Evolutionary conservation across 2,329 filamentous ascomycete species (phyloP).

Genomic region (Hypomyces rosellus): DNA sequence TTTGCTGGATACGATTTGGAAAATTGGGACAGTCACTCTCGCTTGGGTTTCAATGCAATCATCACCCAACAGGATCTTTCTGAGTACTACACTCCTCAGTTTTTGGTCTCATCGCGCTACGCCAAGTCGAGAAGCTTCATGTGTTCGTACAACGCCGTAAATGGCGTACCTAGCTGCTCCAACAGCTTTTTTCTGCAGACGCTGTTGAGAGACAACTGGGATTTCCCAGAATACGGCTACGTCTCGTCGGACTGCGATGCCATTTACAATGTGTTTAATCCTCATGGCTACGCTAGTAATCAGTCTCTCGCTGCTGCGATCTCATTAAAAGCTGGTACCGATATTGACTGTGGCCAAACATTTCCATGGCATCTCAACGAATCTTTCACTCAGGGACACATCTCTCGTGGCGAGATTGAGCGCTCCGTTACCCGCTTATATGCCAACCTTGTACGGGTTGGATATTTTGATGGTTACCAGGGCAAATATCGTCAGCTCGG

Average conservation of each 20-base stretch:
- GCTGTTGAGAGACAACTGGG: slow-evolving; percentile 58
- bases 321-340: slow-evolving; percentile 26
- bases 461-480: slow-evolving; percentile 9
- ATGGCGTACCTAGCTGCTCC: slow-evolving; percentile 58
- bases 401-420: slow-evolving; percentile 11
- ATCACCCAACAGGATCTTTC: slow-evolving; percentile 55
- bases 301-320: slow-evolving; percentile 27
- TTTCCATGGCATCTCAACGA: slow-evolving; percentile 10
- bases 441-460: slow-evolving; percentile 8
- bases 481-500: slow-evolving; percentile 25
- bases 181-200: slow-evolving; percentile 55
- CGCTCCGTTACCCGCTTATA: slow-evolving; percentile 6
- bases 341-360: slow-evolving; percentile 18
- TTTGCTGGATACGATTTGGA: slow-evolving; percentile 53
- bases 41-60: slow-evolving; percentile 49
- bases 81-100: slow-evolving; percentile 62
- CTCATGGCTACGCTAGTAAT: slow-evolving; percentile 30
- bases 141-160: slow-evolving; percentile 58
- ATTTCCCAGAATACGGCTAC: slow-evolving; percentile 54
- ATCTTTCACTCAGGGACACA: slow-evolving; percentile 5
- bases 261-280: slow-evolving; percentile 47
- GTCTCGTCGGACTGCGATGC: slow-evolving; percentile 61
- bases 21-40: slow-evolving; percentile 25
- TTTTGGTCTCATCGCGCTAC: slow-evolving; percentile 32
- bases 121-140: slow-evolving; percentile 56